Base-by-base conservation (phyloP, 2,329 filamentous ascomycete species). In the Cladophialophora yegresii region DNA sequence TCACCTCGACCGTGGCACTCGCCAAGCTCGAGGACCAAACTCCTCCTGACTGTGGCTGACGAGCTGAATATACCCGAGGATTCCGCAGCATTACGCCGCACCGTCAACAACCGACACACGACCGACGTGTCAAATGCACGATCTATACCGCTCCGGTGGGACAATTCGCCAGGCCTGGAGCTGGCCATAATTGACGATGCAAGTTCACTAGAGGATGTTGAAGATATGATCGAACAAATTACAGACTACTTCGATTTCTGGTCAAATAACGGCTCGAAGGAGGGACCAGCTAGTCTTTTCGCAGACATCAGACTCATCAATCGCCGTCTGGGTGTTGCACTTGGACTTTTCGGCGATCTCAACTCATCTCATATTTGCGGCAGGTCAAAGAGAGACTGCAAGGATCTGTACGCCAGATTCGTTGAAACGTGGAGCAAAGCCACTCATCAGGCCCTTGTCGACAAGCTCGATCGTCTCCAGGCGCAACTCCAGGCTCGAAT, bases 241-340 rank as follows among this genome's bases (percentile, higher is more conserved):
- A 56, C 36, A 20, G 50, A 54, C 13, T 66, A 66, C 50, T 62
- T 63, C 47, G n/a, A 43, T 22, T 43, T 47, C 54, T 66, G 61
- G 61, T 51, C 49, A 26, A 28, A 57, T n/a, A 28, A 13, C 22
- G 22, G 22, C 23, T 22, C n/a, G 10, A 9, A 36, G 28, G 61
- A 47, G 28, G 61, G 57, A 7, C 47, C 61, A 33, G 23, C 47
- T 16, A 63, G 33, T 50, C 54, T 66, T 30, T 58, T 66, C 23
- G 33, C 60, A 6, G 64, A 66, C 33, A 61, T 66, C 54, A 61
- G 22, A 32, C 33, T 45, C n/a, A 66, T 66, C 23, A 50, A 43
- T 36, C 51, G 49, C 32, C 36, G 47, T 6, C 32, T 66, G 28
- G 53, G 61, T 28, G 30, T 13, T 32, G 56, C 60, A 12, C n/a